Evolutionary conservation across 192 early-diverging fungal genomes (phyloP).

Genomic region (Chytriomyces confervae): DNA sequence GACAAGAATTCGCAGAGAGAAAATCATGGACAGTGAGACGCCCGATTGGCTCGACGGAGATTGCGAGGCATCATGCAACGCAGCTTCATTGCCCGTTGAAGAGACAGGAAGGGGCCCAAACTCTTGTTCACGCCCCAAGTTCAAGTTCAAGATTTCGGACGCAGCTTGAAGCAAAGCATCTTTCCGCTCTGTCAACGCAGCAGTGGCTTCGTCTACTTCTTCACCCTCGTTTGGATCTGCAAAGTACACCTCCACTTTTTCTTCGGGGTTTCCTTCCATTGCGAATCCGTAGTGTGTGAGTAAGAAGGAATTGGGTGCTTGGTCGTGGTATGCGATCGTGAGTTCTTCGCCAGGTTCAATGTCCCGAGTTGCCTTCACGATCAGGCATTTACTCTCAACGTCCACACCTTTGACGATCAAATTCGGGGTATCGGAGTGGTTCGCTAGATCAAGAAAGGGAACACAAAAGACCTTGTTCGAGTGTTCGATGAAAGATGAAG

Average conservation of each 20-base stretch:
- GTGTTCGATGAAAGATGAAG: not conserved
- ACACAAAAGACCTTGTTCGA: slow-evolving; percentile 11
- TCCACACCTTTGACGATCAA: slow-evolving; percentile 21
- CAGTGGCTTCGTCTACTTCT: not conserved
- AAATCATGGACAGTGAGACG: slow-evolving; percentile 1
- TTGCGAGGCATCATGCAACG: not conserved
- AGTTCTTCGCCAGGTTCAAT: slow-evolving; percentile 20
- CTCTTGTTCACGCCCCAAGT: slow-evolving; percentile 19
- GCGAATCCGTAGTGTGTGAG: slow-evolving; percentile 25
- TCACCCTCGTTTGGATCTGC: slow-evolving; percentile 1
- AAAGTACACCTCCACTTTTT: slow-evolving; percentile 11
- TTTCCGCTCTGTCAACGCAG: not conserved
- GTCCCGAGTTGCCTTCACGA: slow-evolving; percentile 9
- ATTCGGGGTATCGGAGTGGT: slow-evolving; percentile 21
- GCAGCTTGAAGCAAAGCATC: slow-evolving; percentile 11
- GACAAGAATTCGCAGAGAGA: slow-evolving; percentile 13
- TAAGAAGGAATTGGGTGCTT: slow-evolving; percentile 15
- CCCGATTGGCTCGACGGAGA: not conserved
- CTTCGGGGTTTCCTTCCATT: slow-evolving; percentile 20
- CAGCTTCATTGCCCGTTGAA: not conserved
- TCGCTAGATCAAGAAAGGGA: slow-evolving; percentile 19
- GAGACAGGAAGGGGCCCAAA: slow-evolving; percentile 3
- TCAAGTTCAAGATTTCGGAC: not conserved
- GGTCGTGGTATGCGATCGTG: slow-evolving; percentile 30
- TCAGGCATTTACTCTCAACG: not conserved